phyloP scores from a whole-genome alignment of 805 yeast species.

The Debaryomyces tyrocola region DNA sequence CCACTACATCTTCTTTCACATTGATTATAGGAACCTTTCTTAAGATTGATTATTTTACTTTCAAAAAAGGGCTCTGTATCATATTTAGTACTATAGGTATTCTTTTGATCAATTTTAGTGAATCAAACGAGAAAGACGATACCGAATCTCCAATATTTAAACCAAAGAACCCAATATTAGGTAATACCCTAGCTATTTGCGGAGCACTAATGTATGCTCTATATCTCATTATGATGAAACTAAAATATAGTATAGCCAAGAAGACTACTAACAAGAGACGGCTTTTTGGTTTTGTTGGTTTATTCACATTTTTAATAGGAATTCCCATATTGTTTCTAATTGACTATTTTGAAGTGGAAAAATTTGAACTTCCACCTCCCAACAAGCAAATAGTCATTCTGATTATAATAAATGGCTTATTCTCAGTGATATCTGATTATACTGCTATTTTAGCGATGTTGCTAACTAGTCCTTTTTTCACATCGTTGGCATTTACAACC shows the following conservation, averaged over 20 bases:
- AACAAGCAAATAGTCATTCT: slow-evolving; percentile 27
- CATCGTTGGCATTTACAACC: slow-evolving; percentile 51
- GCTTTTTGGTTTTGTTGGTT: slow-evolving; percentile 49
- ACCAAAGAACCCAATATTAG: slow-evolving; percentile 42
- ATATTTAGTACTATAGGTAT: slow-evolving; percentile 48
- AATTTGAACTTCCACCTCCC: slow-evolving; percentile 43
- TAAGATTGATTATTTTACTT: slow-evolving; percentile 42
- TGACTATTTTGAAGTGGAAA: slow-evolving; percentile 39
- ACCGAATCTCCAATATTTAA: slow-evolving; percentile 8
- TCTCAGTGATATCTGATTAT: slow-evolving; percentile 51
- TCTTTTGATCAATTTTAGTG: slow-evolving; percentile 41
- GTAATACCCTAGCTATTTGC: slow-evolving; percentile 44
- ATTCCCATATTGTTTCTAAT: slow-evolving; percentile 39
- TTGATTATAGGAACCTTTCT: slow-evolving; percentile 42
- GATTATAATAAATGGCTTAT: slow-evolving; percentile 42
- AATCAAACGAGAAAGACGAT: slow-evolving; percentile 22
- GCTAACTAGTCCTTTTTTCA: slow-evolving; percentile 53
- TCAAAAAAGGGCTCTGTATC: slow-evolving; percentile 44
- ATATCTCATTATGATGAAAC: slow-evolving; percentile 44
- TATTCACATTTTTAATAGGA: slow-evolving; percentile 38
- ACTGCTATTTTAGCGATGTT: slow-evolving; percentile 51
- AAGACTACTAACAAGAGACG: slow-evolving; percentile 46
- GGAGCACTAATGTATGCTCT: slow-evolving; percentile 50
- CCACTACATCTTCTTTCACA: slow-evolving; percentile 53
- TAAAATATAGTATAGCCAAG: slow-evolving; percentile 44